Evolutionary conservation across 305 asterid species (phyloP).

Genomic region (Rubia occidens): DNA sequence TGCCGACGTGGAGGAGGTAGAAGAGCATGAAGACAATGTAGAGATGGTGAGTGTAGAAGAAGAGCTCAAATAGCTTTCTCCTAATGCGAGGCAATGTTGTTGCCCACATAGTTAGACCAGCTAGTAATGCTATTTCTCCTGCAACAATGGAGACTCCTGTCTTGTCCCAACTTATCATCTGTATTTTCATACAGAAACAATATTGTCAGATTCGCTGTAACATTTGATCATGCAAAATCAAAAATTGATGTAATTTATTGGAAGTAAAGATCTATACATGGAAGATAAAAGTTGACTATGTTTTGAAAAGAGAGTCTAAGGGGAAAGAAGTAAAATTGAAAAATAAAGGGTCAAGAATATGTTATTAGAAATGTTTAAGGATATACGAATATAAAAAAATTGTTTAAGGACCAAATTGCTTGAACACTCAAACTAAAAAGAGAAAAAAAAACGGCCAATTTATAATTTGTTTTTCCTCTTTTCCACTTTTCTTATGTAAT

Average conservation of each 20-base stretch:
- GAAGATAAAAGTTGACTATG: neutral
- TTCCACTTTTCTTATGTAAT: neutral
- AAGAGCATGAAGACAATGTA: constrained; percentile 54
- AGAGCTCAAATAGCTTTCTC: constrained; percentile 66
- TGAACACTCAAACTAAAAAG: no score
- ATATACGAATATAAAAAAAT: no score
- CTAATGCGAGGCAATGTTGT: constrained; percentile 54
- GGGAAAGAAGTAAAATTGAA: neutral
- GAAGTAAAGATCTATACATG: no score
- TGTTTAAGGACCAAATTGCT: no score
- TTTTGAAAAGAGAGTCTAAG: no score
- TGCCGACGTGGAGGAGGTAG: constrained; percentile 69
- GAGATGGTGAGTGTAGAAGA: constrained; percentile 67
- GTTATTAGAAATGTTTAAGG: no score
- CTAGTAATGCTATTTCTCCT: constrained; percentile 55
- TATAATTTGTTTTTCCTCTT: neutral
- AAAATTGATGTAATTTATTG: no score
- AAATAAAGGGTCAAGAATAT: no score
- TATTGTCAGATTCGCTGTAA: neutral
- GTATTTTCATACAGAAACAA: neutral
- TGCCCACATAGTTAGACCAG: constrained; percentile 62
- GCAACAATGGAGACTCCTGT: constrained; percentile 55
- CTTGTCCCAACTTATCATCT: constrained; percentile 66
- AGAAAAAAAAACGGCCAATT: neutral
- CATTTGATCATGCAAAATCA: no score